Evolutionary conservation across 129 eudicot species (phyloP).

Genomic region (Glebionis coronaria): DNA sequence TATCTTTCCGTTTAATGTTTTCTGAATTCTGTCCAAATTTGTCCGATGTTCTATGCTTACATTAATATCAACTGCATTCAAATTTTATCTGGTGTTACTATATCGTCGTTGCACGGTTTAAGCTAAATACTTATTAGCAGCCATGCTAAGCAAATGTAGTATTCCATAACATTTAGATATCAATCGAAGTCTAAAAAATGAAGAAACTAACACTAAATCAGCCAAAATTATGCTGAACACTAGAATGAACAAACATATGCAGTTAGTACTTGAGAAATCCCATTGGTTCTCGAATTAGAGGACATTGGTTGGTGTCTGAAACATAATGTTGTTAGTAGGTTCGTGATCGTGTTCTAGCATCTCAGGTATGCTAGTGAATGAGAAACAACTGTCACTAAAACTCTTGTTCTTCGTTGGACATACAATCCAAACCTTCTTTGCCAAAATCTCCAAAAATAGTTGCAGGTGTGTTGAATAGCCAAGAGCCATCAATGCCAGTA

Average conservation of each 20-base stretch:
- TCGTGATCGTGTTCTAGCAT: constrained; percentile 16
- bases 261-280: constrained; percentile 42
- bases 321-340: neutral
- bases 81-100: neutral
- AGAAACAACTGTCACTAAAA: constrained; percentile 19
- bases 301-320: constrained; percentile 19
- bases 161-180: too few relatives aligned
- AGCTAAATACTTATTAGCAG: too few relatives aligned
- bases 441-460: constrained; percentile 41
- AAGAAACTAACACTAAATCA: neutral
- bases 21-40: constrained; percentile 14
- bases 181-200: too few relatives aligned
- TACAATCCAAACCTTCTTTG: constrained; percentile 21
- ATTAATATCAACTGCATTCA: neutral
- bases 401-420: constrained; percentile 10
- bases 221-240: neutral
- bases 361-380: constrained; percentile 1
- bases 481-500: constrained; percentile 38
- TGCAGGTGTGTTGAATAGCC: constrained; percentile 52
- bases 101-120: too few relatives aligned
- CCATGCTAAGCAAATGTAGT: too few relatives aligned
- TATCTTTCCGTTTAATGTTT: constrained; percentile 23
- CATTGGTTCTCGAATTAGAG: constrained; percentile 31
- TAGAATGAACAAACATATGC: neutral
- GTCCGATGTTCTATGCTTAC: constrained; percentile 13